Evolutionary conservation across 2,329 filamentous ascomycete species (phyloP).

Genomic region (Aureobasidium sp.): DNA sequence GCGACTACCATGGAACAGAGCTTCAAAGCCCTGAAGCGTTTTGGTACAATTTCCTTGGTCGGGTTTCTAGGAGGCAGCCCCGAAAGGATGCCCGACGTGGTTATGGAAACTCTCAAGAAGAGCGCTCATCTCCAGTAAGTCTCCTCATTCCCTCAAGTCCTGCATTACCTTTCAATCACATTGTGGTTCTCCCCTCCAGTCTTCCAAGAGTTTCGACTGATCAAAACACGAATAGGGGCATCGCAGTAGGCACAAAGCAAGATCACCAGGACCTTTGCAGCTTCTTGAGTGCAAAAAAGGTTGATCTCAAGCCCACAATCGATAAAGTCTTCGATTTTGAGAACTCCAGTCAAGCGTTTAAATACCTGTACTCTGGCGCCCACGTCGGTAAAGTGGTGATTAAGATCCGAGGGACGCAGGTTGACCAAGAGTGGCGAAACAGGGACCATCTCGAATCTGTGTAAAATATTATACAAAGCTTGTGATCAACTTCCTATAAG

Average conservation of each 20-base stretch:
- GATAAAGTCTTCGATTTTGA: conserved; percentile 35
- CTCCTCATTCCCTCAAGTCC: too few relatives aligned
- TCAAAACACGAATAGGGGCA: conserved; percentile 26
- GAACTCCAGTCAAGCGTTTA: conserved; percentile 35
- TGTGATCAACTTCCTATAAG: too few relatives aligned
- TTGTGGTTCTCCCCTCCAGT: not conserved
- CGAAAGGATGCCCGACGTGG: conserved; percentile 29
- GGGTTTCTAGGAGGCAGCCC: conserved; percentile 34
- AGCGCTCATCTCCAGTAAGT: conserved; percentile 29
- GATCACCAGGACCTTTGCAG: conserved; percentile 36
- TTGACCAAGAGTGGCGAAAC: too few relatives aligned
- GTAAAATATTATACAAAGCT: too few relatives aligned
- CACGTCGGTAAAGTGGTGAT: conserved; percentile 39
- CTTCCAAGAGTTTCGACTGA: not conserved
- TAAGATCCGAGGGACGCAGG: not conserved
- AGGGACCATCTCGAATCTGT: too few relatives aligned
- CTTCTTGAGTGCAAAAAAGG: conserved; percentile 27
- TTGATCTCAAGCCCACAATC: conserved; percentile 31
- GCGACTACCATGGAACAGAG: conserved; percentile 21
- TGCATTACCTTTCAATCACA: too few relatives aligned
- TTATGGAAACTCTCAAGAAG: conserved; percentile 34
- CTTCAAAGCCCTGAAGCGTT: conserved; percentile 34
- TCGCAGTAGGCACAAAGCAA: conserved; percentile 36
- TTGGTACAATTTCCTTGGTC: conserved; percentile 38
- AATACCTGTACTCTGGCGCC: conserved; percentile 38